Conservation (phyloP, 371 early-diverging fungal species). For the Mortierella sp. region DNA sequence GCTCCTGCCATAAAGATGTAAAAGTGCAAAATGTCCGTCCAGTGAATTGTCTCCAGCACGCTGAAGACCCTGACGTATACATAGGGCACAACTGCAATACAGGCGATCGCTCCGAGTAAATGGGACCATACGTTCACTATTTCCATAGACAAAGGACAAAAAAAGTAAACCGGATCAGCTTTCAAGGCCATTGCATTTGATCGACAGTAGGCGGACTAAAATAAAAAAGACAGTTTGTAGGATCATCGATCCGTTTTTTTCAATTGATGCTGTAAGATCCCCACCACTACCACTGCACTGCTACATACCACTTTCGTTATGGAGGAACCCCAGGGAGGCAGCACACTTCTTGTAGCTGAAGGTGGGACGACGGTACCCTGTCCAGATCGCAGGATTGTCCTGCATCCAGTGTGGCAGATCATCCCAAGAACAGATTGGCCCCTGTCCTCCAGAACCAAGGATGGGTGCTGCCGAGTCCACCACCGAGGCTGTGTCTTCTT, state of each 20-base stretch:
- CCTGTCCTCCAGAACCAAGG: background rate
- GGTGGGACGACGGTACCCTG: constrained; percentile 86
- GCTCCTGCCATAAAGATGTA: constrained; percentile 81
- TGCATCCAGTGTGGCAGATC: constrained; percentile 84
- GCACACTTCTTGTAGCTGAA: constrained; percentile 81
- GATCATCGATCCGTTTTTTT: background rate
- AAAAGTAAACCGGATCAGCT: constrained; percentile 8
- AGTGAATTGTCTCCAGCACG: constrained; percentile 63
- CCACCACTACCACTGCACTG: no score
- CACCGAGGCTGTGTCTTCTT: background rate
- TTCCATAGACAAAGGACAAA: background rate
- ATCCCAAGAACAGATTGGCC: constrained; percentile 54
- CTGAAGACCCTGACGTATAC: constrained; percentile 62
- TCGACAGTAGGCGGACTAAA: background rate
- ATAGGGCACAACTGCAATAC: constrained; percentile 68
- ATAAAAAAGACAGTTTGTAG: background rate
- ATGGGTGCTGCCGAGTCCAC: background rate
- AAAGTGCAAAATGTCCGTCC: constrained; percentile 74
- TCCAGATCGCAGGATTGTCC: constrained; percentile 77
- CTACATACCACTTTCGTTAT: constrained; percentile 87
- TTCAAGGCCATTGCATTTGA: no score
- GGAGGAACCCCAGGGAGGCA: constrained; percentile 82
- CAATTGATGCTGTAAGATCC: no score
- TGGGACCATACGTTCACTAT: constrained; percentile 91
- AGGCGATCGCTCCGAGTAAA: constrained; percentile 77